These are phyloP conservation scores for Boeremia exigua DNA, from an alignment of 2,329 filamentous ascomycete species.

Conservation along the genomic window DNA sequence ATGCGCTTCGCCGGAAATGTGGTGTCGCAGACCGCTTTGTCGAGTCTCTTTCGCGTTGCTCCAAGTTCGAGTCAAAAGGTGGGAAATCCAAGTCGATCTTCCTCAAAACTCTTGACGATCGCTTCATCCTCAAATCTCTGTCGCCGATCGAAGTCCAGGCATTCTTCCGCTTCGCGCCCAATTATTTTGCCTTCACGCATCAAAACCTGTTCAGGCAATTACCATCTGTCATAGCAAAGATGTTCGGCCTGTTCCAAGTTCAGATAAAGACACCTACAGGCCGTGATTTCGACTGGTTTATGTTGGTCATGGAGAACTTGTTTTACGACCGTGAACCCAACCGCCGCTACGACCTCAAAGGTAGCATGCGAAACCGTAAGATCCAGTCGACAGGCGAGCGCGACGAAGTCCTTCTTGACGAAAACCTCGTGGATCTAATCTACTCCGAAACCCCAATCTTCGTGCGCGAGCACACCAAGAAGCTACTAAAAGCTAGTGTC, in stretches of 20 bases:
- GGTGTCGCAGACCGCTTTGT: conserved; percentile 92
- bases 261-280: conserved; percentile 97
- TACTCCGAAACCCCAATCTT: conserved; percentile 92
- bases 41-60: conserved; percentile 90
- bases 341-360: conserved; percentile 86
- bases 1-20: conserved; percentile 90
- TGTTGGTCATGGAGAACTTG: conserved; percentile 95
- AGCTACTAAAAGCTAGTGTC: conserved; percentile 85
- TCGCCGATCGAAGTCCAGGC: conserved; percentile 91
- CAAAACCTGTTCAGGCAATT: conserved; percentile 92
- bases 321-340: conserved; percentile 94
- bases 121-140: conserved; percentile 89
- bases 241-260: conserved; percentile 98
- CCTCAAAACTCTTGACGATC: conserved; percentile 92
- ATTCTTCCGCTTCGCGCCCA: conserved; percentile 92
- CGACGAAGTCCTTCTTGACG: conserved; percentile 94
- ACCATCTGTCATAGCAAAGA: conserved; percentile 96
- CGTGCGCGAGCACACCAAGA: conserved; percentile 93
- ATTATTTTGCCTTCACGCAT: conserved; percentile 97
- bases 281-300: conserved; percentile 91
- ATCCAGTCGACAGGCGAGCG: conserved; percentile 95
- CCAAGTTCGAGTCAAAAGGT: conserved; percentile 98
- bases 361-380: conserved; percentile 97
- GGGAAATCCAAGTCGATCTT: conserved; percentile 98
- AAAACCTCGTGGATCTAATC: conserved; percentile 99